Evolutionary conservation across 2,329 filamentous ascomycete genomes (phyloP), one percentile per base, ranked within the genome.

Genomic region (Neonectria hederae): DNA sequence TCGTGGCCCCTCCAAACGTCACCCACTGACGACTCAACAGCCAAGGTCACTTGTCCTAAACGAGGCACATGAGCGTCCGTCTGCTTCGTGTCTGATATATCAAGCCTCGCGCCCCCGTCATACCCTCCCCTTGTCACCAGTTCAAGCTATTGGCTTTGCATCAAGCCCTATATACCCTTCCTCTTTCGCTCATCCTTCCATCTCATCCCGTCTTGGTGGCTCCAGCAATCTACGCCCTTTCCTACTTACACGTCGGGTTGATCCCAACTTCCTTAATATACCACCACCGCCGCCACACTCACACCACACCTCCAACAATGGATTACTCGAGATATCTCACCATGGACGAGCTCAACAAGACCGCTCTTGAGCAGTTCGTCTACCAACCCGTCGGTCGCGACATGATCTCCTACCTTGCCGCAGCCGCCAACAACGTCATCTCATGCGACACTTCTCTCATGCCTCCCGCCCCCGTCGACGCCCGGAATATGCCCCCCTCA

Each of bases 291-390:
- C 28, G 22, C 61, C 48, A 55, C 62, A 65, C 65, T 48, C 60
- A 62, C 66, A 68, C 71, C 62, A 67, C 67, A 65, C 60, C 67
- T 69, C 68, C 54, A 71, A 75, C 69, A 75, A 61, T 67, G 72
- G 76, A 55, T 67, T 59, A 65, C 63, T 83, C 82, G 72, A 76
- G 79, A 77, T 79, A 79, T 65, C 79, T 87, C 74, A 78, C 78
- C 76, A 77, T 80, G 75, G 80, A 80, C 66, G 84, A 88, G 79
- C 84, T 89, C 75, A 94, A 94, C 83, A 87, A 90, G 78, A 86
- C 86, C 58, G 92, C 92, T 54, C 85, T 96, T 69, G 91, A 94
- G 74, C 87, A 92, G 74, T 95, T 96, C 78, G 87, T 96, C 82
- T 92, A 91, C 80, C 86, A 87, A 72, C 90, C 90, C 10, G 92